phyloP scores from a whole-genome alignment of 257 asterid genomes.

The Plectranthus barbatus region DNA sequence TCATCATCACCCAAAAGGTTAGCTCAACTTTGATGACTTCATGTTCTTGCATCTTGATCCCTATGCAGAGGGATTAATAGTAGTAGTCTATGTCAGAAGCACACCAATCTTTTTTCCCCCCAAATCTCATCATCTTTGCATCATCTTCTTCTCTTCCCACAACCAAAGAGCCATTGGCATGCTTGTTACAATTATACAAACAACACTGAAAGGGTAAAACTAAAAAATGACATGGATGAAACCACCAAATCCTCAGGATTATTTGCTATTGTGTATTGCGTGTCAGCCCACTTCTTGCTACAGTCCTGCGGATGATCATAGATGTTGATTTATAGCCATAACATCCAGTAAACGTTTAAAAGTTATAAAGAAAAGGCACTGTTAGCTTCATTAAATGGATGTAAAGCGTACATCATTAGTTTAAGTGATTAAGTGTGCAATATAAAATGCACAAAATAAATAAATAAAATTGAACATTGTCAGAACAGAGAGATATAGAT shows the following conservation, averaged over 20 bases:
- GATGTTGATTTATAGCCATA: neutral
- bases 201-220: constrained; percentile 30
- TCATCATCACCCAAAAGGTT: constrained; percentile 47
- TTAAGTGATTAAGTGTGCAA: neutral
- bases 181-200: constrained; percentile 61
- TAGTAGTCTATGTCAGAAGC: constrained; percentile 70
- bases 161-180: constrained; percentile 56
- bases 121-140: constrained; percentile 6
- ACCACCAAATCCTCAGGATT: constrained; percentile 28
- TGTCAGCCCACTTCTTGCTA: constrained; percentile 58
- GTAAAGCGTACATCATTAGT: neutral
- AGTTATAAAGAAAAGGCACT: neutral
- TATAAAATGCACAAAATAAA: neutral
- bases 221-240: constrained; percentile 20
- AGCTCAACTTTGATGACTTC: constrained; percentile 49
- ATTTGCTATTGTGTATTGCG: constrained; percentile 69
- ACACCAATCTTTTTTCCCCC: constrained; percentile 28
- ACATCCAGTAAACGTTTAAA: neutral
- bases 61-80: constrained; percentile 42
- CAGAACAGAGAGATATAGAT: neutral
- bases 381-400: neutral
- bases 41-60: constrained; percentile 35
- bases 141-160: constrained; percentile 27
- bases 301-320: constrained; percentile 45
- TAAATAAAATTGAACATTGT: no score